Percentiles rank a stretch among this genome's conserved stretches.
Evolutionary conservation across 1,139 yeast species (phyloP).

Genomic region (Magnusiomyces magnusii): DNA sequence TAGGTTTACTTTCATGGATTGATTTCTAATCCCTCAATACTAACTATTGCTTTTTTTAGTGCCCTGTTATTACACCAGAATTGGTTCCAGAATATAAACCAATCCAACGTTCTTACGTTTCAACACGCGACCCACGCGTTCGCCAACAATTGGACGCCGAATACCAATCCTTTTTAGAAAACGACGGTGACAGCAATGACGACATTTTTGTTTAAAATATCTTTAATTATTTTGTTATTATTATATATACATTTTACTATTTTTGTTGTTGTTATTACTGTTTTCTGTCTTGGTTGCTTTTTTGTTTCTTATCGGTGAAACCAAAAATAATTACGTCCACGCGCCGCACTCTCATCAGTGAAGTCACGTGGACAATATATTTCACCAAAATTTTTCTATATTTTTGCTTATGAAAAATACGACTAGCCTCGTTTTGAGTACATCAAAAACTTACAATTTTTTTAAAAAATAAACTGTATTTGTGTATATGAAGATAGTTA

Average conservation of each 20-base stretch:
- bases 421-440: too few species aligned
- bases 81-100: constrained; percentile 36
- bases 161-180: constrained; percentile 10
- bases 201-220: neutral
- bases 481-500: neutral
- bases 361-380: too few species aligned
- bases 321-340: too few species aligned
- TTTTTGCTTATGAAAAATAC: too few species aligned
- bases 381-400: too few species aligned
- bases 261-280: too few species aligned
- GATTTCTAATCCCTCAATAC: neutral
- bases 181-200: neutral
- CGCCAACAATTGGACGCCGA: constrained; percentile 12
- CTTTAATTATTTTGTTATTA: neutral
- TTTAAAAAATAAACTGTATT: neutral
- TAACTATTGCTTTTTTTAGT: constrained; percentile 20
- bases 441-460: too few species aligned
- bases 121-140: constrained; percentile 12
- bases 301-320: too few species aligned
- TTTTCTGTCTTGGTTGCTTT: too few species aligned
- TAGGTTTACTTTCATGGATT: constrained; percentile 2
- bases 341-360: too few species aligned
- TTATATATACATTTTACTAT: too few species aligned
- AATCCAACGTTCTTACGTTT: constrained; percentile 18
- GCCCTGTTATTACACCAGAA: constrained; percentile 49